A percentile compares a stretch with the other conserved stretches of the same genome.
Conservation (phyloP, 371 early-diverging fungal species). For the Rhizopus sp. region DNA sequence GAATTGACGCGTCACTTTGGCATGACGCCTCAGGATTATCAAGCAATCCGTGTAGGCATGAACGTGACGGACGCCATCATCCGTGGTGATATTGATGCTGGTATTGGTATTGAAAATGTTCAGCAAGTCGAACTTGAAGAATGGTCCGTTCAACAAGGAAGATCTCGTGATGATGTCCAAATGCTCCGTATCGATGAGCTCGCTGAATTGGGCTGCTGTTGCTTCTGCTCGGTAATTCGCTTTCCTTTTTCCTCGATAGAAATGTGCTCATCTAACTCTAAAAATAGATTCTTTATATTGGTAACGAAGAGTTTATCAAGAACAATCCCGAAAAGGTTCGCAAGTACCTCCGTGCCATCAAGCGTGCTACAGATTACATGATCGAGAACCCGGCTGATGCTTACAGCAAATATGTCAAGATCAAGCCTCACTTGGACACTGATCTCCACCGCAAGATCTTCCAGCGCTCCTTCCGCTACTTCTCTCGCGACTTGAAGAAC, state of each 20-base stretch:
- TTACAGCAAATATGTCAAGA: constrained; percentile 56
- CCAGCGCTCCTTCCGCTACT: constrained; percentile 65
- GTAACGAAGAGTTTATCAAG: constrained; percentile 61
- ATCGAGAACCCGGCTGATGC: constrained; percentile 54
- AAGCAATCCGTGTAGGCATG: constrained; percentile 71
- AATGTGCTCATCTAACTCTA: not conserved
- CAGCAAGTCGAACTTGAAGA: constrained; percentile 73
- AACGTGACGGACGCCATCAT: constrained; percentile 65
- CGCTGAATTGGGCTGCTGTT: constrained; percentile 67
- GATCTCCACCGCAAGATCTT: constrained; percentile 65
- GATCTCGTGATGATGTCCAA: constrained; percentile 53
- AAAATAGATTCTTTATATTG: constrained; percentile 61
- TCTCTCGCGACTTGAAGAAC: constrained; percentile 62
- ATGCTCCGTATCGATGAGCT: constrained; percentile 73
- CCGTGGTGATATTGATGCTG: constrained; percentile 66
- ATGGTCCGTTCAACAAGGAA: constrained; percentile 59
- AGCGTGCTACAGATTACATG: constrained; percentile 58
- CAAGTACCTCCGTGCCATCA: constrained; percentile 58
- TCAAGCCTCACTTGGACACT: constrained; percentile 61
- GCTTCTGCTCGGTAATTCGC: constrained; percentile 61
- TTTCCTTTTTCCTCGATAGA: no score
- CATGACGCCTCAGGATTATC: constrained; percentile 63
- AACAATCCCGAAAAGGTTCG: constrained; percentile 61
- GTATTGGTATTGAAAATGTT: constrained; percentile 71
- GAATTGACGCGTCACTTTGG: constrained; percentile 61